phyloP scores from a whole-genome alignment of 345 rosid species.

The Dipteronia sinensis region DNA sequence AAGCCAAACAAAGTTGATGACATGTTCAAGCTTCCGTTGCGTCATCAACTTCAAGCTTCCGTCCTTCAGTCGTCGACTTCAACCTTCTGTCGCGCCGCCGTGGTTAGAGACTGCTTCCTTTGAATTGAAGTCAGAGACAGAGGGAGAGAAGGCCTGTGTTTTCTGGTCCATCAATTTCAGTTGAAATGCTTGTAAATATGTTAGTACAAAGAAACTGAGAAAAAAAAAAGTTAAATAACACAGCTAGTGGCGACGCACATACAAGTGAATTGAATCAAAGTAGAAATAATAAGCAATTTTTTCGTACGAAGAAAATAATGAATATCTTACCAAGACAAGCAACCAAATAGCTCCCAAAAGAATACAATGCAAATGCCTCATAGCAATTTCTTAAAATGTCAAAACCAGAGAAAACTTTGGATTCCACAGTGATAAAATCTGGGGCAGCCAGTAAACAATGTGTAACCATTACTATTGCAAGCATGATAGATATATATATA shows the following conservation, averaged over 20 bases:
- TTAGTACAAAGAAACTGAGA: neutral
- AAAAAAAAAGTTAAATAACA: neutral
- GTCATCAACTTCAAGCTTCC: no score
- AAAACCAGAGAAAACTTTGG: conserved; percentile 58
- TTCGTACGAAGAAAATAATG: neutral
- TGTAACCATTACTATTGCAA: neutral
- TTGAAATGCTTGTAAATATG: neutral
- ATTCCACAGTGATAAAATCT: conserved; percentile 70
- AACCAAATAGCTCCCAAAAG: conserved; percentile 86
- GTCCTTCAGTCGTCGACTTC: no score
- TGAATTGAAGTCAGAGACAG: no score
- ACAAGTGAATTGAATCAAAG: neutral
- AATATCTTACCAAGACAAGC: conserved; percentile 76
- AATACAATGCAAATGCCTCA: conserved; percentile 87
- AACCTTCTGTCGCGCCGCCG: no score
- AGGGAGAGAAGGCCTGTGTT: no score
- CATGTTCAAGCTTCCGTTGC: no score
- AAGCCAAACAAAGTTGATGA: no score
- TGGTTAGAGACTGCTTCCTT: no score
- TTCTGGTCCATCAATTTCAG: no score
- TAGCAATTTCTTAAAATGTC: conserved; percentile 85
- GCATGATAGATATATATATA: neutral
- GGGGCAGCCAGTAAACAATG: conserved; percentile 7
- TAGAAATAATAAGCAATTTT: neutral
- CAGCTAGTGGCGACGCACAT: neutral